These are phyloP conservation scores for Aspergillus aculeatinus DNA, from an alignment of 2,329 filamentous ascomycete species.

Conservation along the genomic window DNA sequence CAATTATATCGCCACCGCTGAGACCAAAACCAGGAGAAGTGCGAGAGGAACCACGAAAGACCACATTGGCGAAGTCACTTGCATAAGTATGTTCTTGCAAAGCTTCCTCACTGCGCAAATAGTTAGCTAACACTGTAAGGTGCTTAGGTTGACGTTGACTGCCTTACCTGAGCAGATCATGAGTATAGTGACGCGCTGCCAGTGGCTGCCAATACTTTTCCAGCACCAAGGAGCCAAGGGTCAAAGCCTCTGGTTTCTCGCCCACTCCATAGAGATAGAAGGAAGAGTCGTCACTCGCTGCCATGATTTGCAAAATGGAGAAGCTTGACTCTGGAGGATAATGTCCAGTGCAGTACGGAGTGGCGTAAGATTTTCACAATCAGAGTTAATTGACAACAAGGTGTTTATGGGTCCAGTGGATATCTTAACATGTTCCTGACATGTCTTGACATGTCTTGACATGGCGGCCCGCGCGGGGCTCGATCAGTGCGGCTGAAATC, in stretches of 20 bases:
- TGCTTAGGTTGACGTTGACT: not conserved
- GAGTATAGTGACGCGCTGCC: slow-evolving; percentile 27
- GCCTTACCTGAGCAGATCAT: slow-evolving; percentile 21
- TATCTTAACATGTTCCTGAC: not conserved
- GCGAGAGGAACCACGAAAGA: slow-evolving; percentile 22
- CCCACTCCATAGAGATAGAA: slow-evolving; percentile 29
- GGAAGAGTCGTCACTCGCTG: slow-evolving; percentile 22
- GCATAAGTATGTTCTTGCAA: slow-evolving; percentile 20
- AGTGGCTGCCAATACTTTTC: slow-evolving; percentile 29
- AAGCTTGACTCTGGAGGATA: not conserved
- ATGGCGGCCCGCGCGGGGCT: slow-evolving; percentile 6
- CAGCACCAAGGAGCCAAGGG: slow-evolving; percentile 26
- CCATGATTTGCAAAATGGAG: slow-evolving; percentile 2
- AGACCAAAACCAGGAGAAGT: slow-evolving; percentile 18
- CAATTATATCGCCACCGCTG: slow-evolving; percentile 23
- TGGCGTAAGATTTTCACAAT: not conserved
- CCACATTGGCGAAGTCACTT: slow-evolving; percentile 17
- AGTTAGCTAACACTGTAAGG: not conserved
- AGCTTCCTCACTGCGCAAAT: slow-evolving; percentile 14
- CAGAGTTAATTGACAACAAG: not conserved
- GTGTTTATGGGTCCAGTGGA: not conserved
- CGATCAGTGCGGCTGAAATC: not conserved
- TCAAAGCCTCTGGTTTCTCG: slow-evolving; percentile 27
- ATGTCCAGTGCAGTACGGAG: not conserved
- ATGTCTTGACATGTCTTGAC: not conserved